phyloP scores from a whole-genome alignment of 75 land plant species.

The Pinus albicaulis region DNA sequence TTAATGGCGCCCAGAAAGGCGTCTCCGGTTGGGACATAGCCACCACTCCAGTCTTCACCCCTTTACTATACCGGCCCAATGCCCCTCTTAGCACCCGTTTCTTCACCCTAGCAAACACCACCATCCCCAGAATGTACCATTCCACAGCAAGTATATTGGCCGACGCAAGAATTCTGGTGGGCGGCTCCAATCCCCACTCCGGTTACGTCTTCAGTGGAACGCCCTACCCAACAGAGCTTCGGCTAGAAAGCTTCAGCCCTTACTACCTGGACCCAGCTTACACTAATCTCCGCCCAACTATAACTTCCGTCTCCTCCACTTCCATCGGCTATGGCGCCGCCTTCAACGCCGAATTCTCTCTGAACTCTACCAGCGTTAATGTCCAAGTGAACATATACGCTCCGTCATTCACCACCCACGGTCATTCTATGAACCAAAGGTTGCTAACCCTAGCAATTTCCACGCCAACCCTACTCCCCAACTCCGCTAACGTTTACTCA shows the following conservation, averaged over 20 bases:
- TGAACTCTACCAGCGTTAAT: neutral
- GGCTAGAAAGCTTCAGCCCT: slow-evolving; percentile 49
- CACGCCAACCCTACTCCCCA: slow-evolving; percentile 10
- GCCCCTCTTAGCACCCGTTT: slow-evolving; percentile 2
- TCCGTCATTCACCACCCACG: too few species aligned
- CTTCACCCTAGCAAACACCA: slow-evolving; percentile 6
- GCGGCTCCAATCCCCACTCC: slow-evolving; percentile 39
- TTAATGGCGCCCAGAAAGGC: slow-evolving; percentile 55
- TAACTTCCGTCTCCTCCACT: neutral
- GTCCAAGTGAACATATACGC: neutral
- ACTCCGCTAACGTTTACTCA: neutral
- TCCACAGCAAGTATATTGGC: slow-evolving; percentile 41
- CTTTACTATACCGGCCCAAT: slow-evolving; percentile 29
- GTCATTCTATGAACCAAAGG: too few species aligned
- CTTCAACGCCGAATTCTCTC: neutral
- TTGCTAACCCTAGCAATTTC: neutral
- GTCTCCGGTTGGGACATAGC: slow-evolving; percentile 41
- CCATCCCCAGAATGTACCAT: slow-evolving; percentile 47
- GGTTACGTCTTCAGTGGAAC: slow-evolving; percentile 23
- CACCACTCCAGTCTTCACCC: slow-evolving; percentile 22
- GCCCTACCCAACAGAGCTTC: slow-evolving; percentile 42
- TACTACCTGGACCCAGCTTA: slow-evolving; percentile 25
- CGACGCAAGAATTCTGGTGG: slow-evolving; percentile 50
- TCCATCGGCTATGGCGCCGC: neutral
- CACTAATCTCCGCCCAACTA: slow-evolving; percentile 22